Evolutionary conservation across 306 rosid genomes (phyloP).

Genomic region (Geum urbanum): DNA sequence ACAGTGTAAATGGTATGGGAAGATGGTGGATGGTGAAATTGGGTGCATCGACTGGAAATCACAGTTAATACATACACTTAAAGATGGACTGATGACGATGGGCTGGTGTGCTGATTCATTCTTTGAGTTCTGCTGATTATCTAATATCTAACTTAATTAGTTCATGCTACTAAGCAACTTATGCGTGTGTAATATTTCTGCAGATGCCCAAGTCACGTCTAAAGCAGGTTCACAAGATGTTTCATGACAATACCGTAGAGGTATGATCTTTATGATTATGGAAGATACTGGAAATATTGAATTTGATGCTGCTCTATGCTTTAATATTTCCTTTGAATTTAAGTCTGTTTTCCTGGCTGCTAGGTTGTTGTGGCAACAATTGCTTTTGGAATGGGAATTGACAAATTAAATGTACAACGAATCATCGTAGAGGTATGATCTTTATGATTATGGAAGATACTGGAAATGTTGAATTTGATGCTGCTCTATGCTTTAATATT

Average conservation of each 20-base stretch:
- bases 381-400: conserved; percentile 99
- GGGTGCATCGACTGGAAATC: neutral
- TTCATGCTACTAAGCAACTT: conserved; percentile 13
- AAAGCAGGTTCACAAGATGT: conserved; percentile 78
- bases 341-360: conserved; percentile 14
- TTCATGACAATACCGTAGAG: conserved; percentile 79
- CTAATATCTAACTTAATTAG: neutral
- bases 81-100: neutral
- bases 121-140: neutral
- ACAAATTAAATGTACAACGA: conserved; percentile 82
- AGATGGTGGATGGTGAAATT: no score
- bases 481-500: neutral
- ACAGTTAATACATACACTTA: neutral
- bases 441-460: conserved; percentile 14
- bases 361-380: conserved; percentile 95
- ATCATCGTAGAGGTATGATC: conserved; percentile 75
- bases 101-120: neutral
- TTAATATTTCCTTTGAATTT: neutral
- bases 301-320: neutral
- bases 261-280: conserved; percentile 38
- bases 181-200: conserved; percentile 37
- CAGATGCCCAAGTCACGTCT: conserved; percentile 81
- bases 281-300: conserved; percentile 10
- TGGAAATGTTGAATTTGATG: neutral
- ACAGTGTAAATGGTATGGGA: neutral